Evolutionary conservation across 768 basidiomycete species (phyloP), one percentile per base, ranked within the genome.

Genomic region (Russula emetica): DNA sequence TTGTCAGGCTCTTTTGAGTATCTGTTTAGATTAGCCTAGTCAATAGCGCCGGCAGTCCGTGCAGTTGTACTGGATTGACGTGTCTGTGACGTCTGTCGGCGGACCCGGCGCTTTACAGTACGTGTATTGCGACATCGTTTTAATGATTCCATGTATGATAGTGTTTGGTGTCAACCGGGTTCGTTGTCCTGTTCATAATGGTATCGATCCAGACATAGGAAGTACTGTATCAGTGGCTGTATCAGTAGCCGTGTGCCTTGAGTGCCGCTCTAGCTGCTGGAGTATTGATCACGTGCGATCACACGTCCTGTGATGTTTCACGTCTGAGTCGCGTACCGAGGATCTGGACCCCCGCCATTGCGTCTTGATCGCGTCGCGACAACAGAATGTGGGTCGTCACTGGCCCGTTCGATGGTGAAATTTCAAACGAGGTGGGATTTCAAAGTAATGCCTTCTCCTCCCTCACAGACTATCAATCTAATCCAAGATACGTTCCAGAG

Each of bases 401-500:
- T 8, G 85, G 83, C 0, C 82, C 83, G 1, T 85, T 85, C 58
- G 84, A 85, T 62, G 73, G 77, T 14, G 75, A 76, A 45, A 67
- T 62, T 24, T 61, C 55, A 18, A 76, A 72, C 3, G 78, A 80
- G 44, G 63, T 75, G 1, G 70, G 68, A 26, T 74, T 75, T 28
- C 74, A 74, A 58, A 84, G 83, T 80, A 70, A 70, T 76, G 74
- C 18, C 53, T 34, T 49, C 32, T 50, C 24, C 44, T 42, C 45
- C 16, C 45, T 9, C 26, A 24, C 32, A 32, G 58, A 24, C 30
- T 18, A 20, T 53, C n/a, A 44, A 56, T 52, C 64, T 61, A 55
- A 54, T 54, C n/a, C 30, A 11, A 6, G 13, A 40, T 22, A 5
- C 20, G 11, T 32, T n/a, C 2, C 66, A 83, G 80, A 76, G 69